phyloP scores from a whole-genome alignment of 768 basidiomycete genomes.

The Suillus spraguei region DNA sequence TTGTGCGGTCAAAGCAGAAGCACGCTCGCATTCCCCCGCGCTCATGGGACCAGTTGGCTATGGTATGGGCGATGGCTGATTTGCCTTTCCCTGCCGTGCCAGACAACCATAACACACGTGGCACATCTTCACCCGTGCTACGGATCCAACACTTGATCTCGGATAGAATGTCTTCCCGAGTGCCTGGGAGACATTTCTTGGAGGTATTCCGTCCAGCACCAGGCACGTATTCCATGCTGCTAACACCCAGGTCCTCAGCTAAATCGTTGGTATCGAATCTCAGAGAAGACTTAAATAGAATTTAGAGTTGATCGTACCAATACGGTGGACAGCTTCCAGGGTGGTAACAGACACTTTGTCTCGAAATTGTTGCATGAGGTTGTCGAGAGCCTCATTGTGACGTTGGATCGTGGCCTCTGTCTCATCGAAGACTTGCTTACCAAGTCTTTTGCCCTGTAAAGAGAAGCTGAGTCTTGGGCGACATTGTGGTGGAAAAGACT shows the following conservation, averaged over 20 bases:
- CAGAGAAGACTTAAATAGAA: neutral
- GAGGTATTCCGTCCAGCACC: conserved; percentile 2
- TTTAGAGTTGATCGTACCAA: neutral
- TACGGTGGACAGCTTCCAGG: neutral
- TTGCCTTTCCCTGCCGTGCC: conserved; percentile 14
- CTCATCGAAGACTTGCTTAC: neutral
- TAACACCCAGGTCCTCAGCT: neutral
- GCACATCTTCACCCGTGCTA: neutral
- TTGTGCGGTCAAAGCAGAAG: conserved; percentile 18
- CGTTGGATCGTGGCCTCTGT: neutral
- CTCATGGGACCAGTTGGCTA: conserved; percentile 14
- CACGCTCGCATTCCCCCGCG: conserved; percentile 16
- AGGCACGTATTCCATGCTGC: neutral
- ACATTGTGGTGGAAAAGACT: too few species aligned
- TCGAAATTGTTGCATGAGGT: neutral
- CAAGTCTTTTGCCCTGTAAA: neutral
- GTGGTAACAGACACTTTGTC: neutral
- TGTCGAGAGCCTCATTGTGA: neutral
- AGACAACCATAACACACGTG: conserved; percentile 16
- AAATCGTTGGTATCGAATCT: neutral
- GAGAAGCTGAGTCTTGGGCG: neutral
- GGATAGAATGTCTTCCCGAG: conserved; percentile 14
- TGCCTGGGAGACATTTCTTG: conserved; percentile 17
- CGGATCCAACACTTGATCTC: conserved; percentile 20
- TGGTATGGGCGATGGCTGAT: conserved; percentile 15